Conservation (phyloP, 2,329 filamentous ascomycete species). For the Tolypocladium pustulatum region DNA sequence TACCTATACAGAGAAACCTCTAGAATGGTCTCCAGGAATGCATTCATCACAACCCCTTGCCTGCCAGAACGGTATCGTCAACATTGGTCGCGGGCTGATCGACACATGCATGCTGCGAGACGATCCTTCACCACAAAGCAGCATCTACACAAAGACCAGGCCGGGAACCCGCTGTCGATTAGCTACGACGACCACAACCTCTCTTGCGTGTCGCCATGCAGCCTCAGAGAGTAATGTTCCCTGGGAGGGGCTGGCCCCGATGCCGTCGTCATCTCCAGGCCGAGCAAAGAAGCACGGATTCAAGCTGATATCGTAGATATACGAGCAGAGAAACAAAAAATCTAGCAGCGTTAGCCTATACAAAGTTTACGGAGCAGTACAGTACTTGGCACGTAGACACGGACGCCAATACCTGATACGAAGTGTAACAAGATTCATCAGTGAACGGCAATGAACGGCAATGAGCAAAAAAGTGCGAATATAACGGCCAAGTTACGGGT, state of each 20-base stretch:
- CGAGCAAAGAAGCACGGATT: background rate
- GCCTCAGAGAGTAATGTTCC: background rate
- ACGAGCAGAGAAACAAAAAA: too few relatives aligned
- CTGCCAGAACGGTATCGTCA: background rate
- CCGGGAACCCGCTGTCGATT: background rate
- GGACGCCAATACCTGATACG: background rate
- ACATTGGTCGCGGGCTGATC: background rate
- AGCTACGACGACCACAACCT: background rate
- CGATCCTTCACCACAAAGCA: background rate
- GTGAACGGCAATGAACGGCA: too few relatives aligned
- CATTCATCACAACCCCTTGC: background rate
- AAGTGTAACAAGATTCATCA: background rate
- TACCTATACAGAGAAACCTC: background rate
- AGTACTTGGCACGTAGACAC: background rate
- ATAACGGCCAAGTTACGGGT: background rate
- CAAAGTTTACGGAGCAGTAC: background rate
- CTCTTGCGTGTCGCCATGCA: background rate
- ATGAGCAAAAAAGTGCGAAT: background rate
- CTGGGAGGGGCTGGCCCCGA: background rate
- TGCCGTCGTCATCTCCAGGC: background rate
- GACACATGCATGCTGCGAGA: background rate
- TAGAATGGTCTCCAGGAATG: background rate
- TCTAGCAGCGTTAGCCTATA: background rate
- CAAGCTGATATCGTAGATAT: background rate
- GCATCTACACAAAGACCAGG: background rate